These are phyloP conservation scores for Botrytis porri DNA, from an alignment of 2,329 filamentous ascomycete species.

Conservation along the genomic window DNA sequence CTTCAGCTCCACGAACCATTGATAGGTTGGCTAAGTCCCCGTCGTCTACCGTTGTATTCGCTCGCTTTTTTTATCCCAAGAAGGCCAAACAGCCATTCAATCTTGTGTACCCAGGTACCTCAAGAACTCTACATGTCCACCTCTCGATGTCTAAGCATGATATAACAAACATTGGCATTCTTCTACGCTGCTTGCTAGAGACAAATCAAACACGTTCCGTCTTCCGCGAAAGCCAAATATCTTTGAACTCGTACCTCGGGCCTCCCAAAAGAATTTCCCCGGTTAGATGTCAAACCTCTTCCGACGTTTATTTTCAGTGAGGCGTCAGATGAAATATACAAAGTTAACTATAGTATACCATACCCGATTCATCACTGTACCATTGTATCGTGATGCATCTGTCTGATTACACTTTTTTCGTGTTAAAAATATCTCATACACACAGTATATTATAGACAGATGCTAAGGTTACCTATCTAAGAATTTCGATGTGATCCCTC, in stretches of 20 bases:
- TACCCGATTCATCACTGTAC: background rate
- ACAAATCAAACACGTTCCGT: conserved; percentile 9
- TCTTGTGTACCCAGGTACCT: background rate
- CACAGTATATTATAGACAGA: background rate
- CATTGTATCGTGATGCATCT: conserved; percentile 3
- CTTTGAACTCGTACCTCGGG: background rate
- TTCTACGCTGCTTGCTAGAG: background rate
- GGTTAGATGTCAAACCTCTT: background rate
- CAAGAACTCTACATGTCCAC: background rate
- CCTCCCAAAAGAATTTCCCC: background rate
- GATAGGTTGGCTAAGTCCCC: background rate
- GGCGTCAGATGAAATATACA: conserved; percentile 1
- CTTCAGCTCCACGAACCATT: background rate
- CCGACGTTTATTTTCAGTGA: conserved; percentile 10
- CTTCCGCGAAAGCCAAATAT: conserved; percentile 13
- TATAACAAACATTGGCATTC: background rate
- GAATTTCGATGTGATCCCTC: background rate
- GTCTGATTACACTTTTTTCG: background rate
- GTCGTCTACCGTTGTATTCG: background rate
- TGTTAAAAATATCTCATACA: background rate
- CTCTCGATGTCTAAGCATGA: background rate
- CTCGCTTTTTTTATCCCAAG: background rate
- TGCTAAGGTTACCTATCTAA: background rate
- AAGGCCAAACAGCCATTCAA: background rate
- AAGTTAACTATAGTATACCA: background rate